Conservation (phyloP, 1,139 yeast species). For the Blastobotrys malaysiensis region DNA sequence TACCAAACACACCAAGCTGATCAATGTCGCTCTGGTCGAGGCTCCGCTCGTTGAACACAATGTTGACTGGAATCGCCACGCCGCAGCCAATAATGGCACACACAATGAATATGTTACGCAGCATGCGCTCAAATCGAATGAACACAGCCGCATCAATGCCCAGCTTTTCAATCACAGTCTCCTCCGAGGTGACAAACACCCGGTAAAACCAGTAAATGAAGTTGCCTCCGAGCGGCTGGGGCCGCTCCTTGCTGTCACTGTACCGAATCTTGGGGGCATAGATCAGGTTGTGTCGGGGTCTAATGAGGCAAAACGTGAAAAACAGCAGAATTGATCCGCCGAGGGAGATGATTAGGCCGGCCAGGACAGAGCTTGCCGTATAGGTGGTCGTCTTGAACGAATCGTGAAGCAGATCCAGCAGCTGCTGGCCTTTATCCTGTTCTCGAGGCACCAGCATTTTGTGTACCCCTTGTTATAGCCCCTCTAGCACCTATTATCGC, state of each 20-base stretch:
- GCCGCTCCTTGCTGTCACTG: slow-evolving; percentile 19
- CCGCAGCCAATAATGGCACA: slow-evolving; percentile 33
- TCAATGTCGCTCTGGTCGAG: slow-evolving; percentile 11
- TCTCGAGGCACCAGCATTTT: neutral
- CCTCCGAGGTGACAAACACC: slow-evolving; percentile 25
- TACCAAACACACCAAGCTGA: slow-evolving; percentile 32
- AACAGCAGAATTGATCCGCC: slow-evolving; percentile 33
- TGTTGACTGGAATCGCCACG: slow-evolving; percentile 37
- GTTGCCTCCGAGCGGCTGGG: slow-evolving; percentile 23
- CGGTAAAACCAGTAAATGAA: slow-evolving; percentile 29
- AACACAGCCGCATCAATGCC: slow-evolving; percentile 38
- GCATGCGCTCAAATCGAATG: slow-evolving; percentile 33
- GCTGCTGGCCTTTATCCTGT: slow-evolving; percentile 6
- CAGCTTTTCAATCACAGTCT: slow-evolving; percentile 26
- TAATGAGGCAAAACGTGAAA: slow-evolving; percentile 29
- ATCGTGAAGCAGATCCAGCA: slow-evolving; percentile 11
- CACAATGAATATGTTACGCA: slow-evolving; percentile 31
- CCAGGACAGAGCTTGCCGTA: slow-evolving; percentile 31
- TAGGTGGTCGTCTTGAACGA: slow-evolving; percentile 9
- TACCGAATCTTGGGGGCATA: slow-evolving; percentile 33
- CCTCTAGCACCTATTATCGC: neutral
- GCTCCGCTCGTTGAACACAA: slow-evolving; percentile 29
- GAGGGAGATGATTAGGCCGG: slow-evolving; percentile 32
- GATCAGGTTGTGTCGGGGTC: slow-evolving; percentile 34
- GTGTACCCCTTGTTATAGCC: too few relatives aligned